Evolutionary conservation across 1,284 basidiomycete species (phyloP), one percentile per base, ranked within the genome.

Genomic region (Sphaerobolus stellatus): DNA sequence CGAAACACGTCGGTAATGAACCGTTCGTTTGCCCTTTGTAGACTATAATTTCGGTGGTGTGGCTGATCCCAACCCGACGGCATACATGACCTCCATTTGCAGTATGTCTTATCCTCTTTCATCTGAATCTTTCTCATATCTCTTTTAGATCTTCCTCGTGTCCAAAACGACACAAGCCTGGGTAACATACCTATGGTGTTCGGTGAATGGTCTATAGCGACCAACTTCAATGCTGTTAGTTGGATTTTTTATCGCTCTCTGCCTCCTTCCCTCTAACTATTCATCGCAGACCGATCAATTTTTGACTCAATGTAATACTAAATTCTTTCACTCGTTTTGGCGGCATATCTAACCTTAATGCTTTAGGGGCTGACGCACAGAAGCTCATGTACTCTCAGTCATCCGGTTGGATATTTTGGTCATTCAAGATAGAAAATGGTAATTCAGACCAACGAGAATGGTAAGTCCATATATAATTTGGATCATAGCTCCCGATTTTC

Each of bases 371-470:
- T n/a, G 88, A 91, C 61, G 85, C 89, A 27, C 88, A 90, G 68
- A 90, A 90, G 66, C 69, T 82, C 40, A 73, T 77, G 0, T 90
- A 86, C 57, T 77, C 75, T 52, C 66, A 85, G 61, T 78, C 78
- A 33, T 76, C 77, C 2, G 88, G 88, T 20, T 91, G 88, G 86
- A 76, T 88, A 84, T 90, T 83, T 70, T 90, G 88, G 88, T 89
- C 81, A 67, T 90, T 89, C 72, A 86, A 86, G 62, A 74, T 84
- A 13, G 88, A 90, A 64, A 75, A 71, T 34, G 84, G 83, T 2
- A 55, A 56, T 1, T 50, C 69, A 38, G 80, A 82, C 0, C 77
- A 77, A 18, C 70, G 81, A 16, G 79, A 85, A 69, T 88, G 85
- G 86, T 85, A 59, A 28, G 71, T 68, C 5, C 16, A 30, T 36